phyloP scores from a whole-genome alignment of 2,329 filamentous ascomycete genomes.

The Xylaria sp. region DNA sequence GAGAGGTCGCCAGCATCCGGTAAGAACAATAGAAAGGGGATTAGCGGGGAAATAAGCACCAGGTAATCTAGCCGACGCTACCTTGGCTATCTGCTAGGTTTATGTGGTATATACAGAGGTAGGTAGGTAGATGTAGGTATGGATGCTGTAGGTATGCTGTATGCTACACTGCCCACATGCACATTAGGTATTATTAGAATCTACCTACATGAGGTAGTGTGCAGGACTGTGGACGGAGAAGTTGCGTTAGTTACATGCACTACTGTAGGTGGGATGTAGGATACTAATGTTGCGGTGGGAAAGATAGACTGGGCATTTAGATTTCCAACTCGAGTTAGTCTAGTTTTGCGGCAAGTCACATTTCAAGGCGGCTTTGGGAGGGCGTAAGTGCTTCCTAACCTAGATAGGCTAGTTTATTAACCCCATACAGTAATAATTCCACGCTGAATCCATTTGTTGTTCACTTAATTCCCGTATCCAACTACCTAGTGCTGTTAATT shows the following conservation, averaged over 20 bases:
- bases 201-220: slow-evolving; percentile 1
- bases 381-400: background rate
- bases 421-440: slow-evolving; percentile 16
- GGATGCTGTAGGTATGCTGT: background rate
- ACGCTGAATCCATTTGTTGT: background rate
- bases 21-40: slow-evolving; percentile 28
- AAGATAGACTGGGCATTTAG: background rate
- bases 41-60: slow-evolving; percentile 37
- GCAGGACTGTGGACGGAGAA: background rate
- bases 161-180: slow-evolving; percentile 1
- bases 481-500: background rate
- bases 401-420: background rate
- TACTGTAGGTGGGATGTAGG: background rate
- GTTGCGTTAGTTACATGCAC: background rate
- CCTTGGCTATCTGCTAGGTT: slow-evolving; percentile 10
- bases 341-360: background rate
- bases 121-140: background rate
- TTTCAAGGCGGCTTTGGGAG: background rate
- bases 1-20: slow-evolving; percentile 14
- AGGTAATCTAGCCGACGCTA: slow-evolving; percentile 23
- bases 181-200: slow-evolving; percentile 12
- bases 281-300: background rate
- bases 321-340: slow-evolving; percentile 22
- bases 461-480: background rate
- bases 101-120: background rate